Conservation (phyloP, 1,139 yeast species). For the Hansenula sp. region DNA sequence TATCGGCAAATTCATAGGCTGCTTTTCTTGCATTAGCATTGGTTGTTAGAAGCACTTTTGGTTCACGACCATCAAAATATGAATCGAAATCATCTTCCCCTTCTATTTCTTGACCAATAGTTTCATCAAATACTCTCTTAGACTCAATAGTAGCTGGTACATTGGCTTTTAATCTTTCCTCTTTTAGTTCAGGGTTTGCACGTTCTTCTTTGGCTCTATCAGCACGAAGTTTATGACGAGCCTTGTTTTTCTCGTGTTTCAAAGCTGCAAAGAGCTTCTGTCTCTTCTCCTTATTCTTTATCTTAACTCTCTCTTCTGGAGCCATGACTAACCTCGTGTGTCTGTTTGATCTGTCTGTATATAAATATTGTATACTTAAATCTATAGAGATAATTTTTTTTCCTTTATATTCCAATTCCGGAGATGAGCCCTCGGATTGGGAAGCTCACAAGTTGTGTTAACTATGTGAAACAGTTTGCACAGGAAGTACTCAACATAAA, state of each 20-base stretch:
- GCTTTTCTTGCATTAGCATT: constrained; percentile 79
- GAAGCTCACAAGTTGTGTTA: neutral
- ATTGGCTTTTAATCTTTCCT: constrained; percentile 72
- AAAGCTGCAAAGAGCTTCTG: constrained; percentile 73
- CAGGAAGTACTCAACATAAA: too few relatives aligned
- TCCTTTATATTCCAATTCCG: neutral
- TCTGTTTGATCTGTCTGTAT: too few relatives aligned
- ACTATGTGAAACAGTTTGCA: too few relatives aligned
- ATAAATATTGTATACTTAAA: neutral
- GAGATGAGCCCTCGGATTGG: constrained; percentile 10
- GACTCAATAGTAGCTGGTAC: constrained; percentile 86
- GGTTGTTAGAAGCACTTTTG: constrained; percentile 87
- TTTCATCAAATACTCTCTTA: constrained; percentile 87
- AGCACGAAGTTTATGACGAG: constrained; percentile 69
- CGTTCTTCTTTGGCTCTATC: constrained; percentile 82
- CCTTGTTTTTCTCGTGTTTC: constrained; percentile 71
- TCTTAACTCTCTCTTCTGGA: constrained; percentile 27
- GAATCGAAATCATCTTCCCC: constrained; percentile 75
- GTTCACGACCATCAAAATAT: constrained; percentile 60
- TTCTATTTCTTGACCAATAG: constrained; percentile 59
- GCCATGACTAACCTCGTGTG: constrained; percentile 23
- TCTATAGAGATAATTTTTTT: neutral
- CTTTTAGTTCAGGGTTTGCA: constrained; percentile 74
- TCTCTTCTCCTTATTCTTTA: constrained; percentile 74
- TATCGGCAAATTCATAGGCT: constrained; percentile 89